Percentiles rank a stretch among this genome's conserved stretches.
Evolutionary conservation across 2,329 filamentous ascomycete genomes (phyloP).

Genomic region (Xylariales sp.): DNA sequence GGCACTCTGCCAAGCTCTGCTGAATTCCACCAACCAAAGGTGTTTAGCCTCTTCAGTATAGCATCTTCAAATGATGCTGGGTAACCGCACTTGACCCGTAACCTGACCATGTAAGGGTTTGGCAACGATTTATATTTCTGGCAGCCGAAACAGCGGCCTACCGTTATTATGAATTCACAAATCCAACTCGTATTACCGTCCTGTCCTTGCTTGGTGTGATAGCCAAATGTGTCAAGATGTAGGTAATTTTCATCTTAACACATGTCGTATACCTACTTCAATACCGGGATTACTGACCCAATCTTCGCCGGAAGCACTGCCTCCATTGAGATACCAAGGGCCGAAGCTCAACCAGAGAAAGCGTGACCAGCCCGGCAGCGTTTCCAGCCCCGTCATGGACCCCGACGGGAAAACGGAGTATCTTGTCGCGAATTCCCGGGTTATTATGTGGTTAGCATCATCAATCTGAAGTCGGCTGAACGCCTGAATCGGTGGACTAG

Average conservation of each 20-base stretch:
- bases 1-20: background rate
- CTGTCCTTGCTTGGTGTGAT: background rate
- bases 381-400: background rate
- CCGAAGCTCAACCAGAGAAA: background rate
- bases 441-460: conserved; percentile 6
- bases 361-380: background rate
- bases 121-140: no score
- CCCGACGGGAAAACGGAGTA: conserved; percentile 14
- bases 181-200: background rate
- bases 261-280: background rate
- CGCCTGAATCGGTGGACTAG: conserved; percentile 2
- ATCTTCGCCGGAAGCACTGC: conserved; percentile 21
- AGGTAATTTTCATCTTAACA: background rate
- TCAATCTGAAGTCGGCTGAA: background rate
- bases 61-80: no score
- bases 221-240: background rate
- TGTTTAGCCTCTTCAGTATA: background rate
- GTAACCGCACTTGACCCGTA: background rate
- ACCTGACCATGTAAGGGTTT: background rate
- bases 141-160: no score
- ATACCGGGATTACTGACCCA: background rate
- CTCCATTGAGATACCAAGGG: conserved; percentile 21
- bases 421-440: conserved; percentile 20
- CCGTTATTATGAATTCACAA: no score
- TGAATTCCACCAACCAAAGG: background rate